Evolutionary conservation across 208 protist genomes (phyloP).

Genomic region (Trypanosoma cruzi): DNA sequence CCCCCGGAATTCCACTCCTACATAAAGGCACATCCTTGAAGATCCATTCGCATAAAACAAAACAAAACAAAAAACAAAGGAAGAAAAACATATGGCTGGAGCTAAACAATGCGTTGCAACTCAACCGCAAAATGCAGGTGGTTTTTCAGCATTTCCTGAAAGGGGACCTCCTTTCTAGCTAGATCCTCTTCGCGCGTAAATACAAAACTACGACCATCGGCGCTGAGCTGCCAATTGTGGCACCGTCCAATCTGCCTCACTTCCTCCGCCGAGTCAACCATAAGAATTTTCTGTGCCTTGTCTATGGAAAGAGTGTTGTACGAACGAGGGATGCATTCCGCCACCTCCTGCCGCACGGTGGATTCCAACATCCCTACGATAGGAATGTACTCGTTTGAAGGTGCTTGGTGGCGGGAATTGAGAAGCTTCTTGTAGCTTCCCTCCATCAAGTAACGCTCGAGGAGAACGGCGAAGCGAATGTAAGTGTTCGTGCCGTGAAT

Average conservation of each 20-base stretch:
- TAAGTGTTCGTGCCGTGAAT: slow-evolving; percentile 74
- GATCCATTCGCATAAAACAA: too few relatives aligned
- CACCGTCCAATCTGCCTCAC: slow-evolving; percentile 59
- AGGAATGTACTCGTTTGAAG: slow-evolving; percentile 89
- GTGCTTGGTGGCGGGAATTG: slow-evolving; percentile 80
- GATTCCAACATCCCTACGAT: slow-evolving; percentile 90
- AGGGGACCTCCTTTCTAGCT: slow-evolving; percentile 78
- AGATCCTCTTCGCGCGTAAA: slow-evolving; percentile 81
- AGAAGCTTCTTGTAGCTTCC: slow-evolving; percentile 94
- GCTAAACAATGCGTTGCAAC: slow-evolving; percentile 85
- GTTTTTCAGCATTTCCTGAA: slow-evolving; percentile 77
- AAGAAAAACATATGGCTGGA: slow-evolving; percentile 2
- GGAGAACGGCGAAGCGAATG: slow-evolving; percentile 84
- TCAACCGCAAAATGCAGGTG: slow-evolving; percentile 80
- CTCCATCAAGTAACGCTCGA: slow-evolving; percentile 94
- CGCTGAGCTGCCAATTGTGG: slow-evolving; percentile 64
- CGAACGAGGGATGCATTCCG: slow-evolving; percentile 83
- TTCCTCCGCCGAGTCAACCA: slow-evolving; percentile 75
- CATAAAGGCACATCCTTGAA: too few relatives aligned
- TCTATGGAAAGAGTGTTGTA: slow-evolving; percentile 81
- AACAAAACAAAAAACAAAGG: slow-evolving; percentile 1
- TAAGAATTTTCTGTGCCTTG: slow-evolving; percentile 86
- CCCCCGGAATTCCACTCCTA: too few relatives aligned
- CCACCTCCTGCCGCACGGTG: slow-evolving; percentile 92
- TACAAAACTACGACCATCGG: slow-evolving; percentile 53